Conservation (phyloP, 2,329 filamentous ascomycete species). For the Ophiostoma montium region DNA sequence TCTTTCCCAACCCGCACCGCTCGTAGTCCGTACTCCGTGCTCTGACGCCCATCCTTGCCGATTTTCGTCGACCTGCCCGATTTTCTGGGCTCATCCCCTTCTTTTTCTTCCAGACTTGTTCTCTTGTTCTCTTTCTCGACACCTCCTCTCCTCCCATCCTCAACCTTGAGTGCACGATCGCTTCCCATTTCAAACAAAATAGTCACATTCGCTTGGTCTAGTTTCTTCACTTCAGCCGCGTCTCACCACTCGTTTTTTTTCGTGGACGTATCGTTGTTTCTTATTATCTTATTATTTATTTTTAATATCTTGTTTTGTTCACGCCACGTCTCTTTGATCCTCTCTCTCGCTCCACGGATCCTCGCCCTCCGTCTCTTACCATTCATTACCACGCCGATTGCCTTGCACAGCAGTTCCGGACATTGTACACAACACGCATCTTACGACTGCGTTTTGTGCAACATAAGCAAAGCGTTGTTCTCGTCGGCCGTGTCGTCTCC, state of each 20-base stretch:
- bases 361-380: neutral
- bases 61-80: too few relatives aligned
- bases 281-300: neutral
- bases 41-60: too few relatives aligned
- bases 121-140: too few relatives aligned
- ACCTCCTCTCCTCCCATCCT: neutral
- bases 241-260: constrained; percentile 6
- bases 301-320: neutral
- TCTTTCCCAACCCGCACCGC: too few relatives aligned
- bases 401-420: constrained; percentile 3
- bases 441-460: neutral
- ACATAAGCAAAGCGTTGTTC: neutral
- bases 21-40: too few relatives aligned
- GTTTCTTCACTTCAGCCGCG: constrained; percentile 2
- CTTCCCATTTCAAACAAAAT: neutral
- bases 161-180: neutral
- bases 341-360: neutral
- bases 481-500: neutral
- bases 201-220: constrained; percentile 8
- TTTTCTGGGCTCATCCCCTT: too few relatives aligned
- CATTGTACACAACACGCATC: constrained; percentile 1
- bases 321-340: neutral
- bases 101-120: too few relatives aligned
- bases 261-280: neutral
- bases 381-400: neutral